Conservation (phyloP, 1,139 yeast genomes). For the Magnusiomyces starmeri region DNA sequence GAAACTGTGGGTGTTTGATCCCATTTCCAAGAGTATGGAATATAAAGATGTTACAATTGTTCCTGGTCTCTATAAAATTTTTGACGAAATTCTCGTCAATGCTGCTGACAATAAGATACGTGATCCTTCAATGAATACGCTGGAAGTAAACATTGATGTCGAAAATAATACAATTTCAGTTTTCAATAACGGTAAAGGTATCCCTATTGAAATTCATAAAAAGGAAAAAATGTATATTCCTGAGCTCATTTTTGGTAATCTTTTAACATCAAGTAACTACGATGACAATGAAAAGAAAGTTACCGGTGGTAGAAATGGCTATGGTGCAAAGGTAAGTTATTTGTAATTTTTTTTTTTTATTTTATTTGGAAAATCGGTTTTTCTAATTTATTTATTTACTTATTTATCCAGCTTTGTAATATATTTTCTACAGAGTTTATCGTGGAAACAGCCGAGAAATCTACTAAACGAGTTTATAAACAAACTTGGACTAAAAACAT, state of each 20-base stretch:
- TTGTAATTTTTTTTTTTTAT: background rate
- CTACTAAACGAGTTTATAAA: slow-evolving; percentile 52
- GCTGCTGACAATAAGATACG: slow-evolving; percentile 98
- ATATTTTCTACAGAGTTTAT: slow-evolving; percentile 83
- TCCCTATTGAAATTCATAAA: slow-evolving; percentile 87
- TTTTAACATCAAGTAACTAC: slow-evolving; percentile 90
- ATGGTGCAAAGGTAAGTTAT: slow-evolving; percentile 74
- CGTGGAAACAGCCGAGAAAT: slow-evolving; percentile 83
- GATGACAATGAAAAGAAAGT: slow-evolving; percentile 94
- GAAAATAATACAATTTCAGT: slow-evolving; percentile 73
- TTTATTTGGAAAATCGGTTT: slow-evolving; percentile 16
- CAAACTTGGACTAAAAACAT: slow-evolving; percentile 88
- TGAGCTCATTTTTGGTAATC: slow-evolving; percentile 90
- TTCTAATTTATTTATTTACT: too few relatives aligned
- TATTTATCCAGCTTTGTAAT: slow-evolving; percentile 57
- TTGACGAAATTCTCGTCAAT: slow-evolving; percentile 94
- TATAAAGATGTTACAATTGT: slow-evolving; percentile 62
- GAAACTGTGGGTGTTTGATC: slow-evolving; percentile 82
- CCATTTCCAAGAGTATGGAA: slow-evolving; percentile 62
- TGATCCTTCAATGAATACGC: slow-evolving; percentile 80
- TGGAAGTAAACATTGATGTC: slow-evolving; percentile 71
- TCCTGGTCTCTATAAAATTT: slow-evolving; percentile 93
- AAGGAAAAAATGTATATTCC: slow-evolving; percentile 93
- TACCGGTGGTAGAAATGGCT: slow-evolving; percentile 98
- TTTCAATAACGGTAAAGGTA: slow-evolving; percentile 90